Evolutionary conservation across 139 green algal species (phyloP).

Genomic region (Coelastrella sp.): DNA sequence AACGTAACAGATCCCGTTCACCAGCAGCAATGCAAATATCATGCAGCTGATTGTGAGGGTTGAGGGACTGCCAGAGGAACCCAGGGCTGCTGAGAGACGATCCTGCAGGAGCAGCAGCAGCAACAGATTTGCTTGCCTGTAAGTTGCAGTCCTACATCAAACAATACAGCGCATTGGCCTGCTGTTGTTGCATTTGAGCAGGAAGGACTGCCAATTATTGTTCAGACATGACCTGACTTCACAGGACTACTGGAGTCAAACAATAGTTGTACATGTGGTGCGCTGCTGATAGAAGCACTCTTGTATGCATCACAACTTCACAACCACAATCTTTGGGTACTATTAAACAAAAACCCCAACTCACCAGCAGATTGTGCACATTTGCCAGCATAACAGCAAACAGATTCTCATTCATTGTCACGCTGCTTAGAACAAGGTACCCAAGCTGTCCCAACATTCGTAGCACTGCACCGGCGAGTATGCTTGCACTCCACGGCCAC

Average conservation of each 20-base stretch:
- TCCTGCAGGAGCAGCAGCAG: slow-evolving; percentile 64
- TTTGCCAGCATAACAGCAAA: slow-evolving; percentile 78
- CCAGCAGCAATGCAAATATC: slow-evolving; percentile 71
- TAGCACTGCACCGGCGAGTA: slow-evolving; percentile 46
- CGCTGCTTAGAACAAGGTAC: slow-evolving; percentile 73
- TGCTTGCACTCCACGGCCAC: slow-evolving; percentile 57
- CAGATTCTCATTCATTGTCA: slow-evolving; percentile 86
- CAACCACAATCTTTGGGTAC: background rate
- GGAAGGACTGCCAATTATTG: no score
- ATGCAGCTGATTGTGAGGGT: slow-evolving; percentile 63
- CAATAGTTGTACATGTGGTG: no score
- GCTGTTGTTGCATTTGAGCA: no score
- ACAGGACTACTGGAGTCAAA: no score
- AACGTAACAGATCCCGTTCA: slow-evolving; percentile 77
- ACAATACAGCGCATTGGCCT: no score
- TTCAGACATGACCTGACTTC: no score
- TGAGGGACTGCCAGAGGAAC: slow-evolving; percentile 66
- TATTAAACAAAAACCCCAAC: background rate
- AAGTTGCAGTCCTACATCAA: no score
- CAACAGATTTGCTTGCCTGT: no score
- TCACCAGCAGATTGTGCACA: slow-evolving; percentile 79
- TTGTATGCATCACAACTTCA: background rate
- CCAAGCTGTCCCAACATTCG: slow-evolving; percentile 71
- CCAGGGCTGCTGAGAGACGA: slow-evolving; percentile 66
- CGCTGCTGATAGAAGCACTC: no score